These are phyloP conservation scores for Erysimum cheiri DNA, from an alignment of 441 rosid genomes.

Conservation along the genomic window DNA sequence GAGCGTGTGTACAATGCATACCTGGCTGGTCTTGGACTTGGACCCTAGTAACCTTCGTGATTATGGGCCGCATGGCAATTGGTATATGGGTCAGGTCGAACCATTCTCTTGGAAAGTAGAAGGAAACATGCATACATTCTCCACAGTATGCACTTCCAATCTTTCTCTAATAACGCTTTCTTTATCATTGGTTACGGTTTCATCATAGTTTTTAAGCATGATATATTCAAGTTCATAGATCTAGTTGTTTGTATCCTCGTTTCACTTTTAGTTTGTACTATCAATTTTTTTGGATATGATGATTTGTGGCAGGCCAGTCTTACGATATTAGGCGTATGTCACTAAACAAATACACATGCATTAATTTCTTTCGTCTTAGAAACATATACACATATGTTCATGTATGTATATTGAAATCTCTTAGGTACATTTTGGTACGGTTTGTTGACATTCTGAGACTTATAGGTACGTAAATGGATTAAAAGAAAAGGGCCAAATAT, in stretches of 20 bases:
- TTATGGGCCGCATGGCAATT: not conserved
- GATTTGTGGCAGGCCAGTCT: too few species aligned
- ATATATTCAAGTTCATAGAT: not conserved
- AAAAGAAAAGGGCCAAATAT: not conserved
- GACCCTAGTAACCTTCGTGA: not conserved
- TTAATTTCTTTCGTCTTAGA: not conserved
- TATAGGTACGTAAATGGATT: not conserved
- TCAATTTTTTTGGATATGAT: too few species aligned
- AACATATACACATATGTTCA: not conserved
- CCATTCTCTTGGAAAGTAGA: not conserved
- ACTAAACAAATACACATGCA: not conserved
- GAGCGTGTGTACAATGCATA: not conserved
- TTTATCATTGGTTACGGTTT: too few species aligned
- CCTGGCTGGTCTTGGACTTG: not conserved
- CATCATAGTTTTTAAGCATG: not conserved
- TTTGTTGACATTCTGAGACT: not conserved
- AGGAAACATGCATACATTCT: not conserved
- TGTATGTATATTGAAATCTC: not conserved
- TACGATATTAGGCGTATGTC: not conserved
- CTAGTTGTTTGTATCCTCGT: not conserved
- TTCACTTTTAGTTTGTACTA: not conserved
- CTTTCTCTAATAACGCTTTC: too few species aligned
- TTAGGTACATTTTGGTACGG: not conserved
- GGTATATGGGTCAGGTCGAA: slow-evolving; percentile 2
- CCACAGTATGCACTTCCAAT: not conserved